phyloP scores from a whole-genome alignment of 495 filamentous ascomycete genomes.

The Penicillium antarcticum region DNA sequence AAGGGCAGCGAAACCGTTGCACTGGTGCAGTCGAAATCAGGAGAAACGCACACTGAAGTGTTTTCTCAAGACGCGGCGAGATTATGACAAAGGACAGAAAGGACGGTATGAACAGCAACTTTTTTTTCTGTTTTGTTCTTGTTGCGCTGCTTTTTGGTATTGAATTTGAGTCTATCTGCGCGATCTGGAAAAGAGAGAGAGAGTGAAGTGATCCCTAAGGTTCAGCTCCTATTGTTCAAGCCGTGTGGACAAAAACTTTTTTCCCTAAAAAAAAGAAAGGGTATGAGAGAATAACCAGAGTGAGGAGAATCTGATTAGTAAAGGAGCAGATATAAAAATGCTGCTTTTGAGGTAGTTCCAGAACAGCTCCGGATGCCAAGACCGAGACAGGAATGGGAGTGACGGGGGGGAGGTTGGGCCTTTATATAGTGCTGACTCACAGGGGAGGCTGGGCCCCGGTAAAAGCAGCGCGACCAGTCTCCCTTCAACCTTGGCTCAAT shows the following conservation, averaged over 20 bases:
- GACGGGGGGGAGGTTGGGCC: slow-evolving; percentile 38
- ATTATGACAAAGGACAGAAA: slow-evolving; percentile 20
- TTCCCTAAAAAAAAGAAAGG: slow-evolving; percentile 4
- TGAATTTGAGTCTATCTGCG: slow-evolving; percentile 35
- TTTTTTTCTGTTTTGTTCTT: slow-evolving; percentile 25
- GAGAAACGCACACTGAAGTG: slow-evolving; percentile 44
- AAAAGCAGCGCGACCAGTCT: slow-evolving; percentile 37
- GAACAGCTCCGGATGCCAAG: slow-evolving; percentile 40
- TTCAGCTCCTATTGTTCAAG: slow-evolving; percentile 3
- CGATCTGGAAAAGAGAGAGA: slow-evolving; percentile 31
- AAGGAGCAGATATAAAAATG: slow-evolving; percentile 20
- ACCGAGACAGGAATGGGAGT: slow-evolving; percentile 40
- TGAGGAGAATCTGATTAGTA: slow-evolving; percentile 18
- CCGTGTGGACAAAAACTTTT: slow-evolving; percentile 5
- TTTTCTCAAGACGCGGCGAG: slow-evolving; percentile 29
- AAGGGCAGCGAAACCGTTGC: slow-evolving; percentile 7
- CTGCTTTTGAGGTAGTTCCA: slow-evolving; percentile 27
- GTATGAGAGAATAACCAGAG: slow-evolving; percentile 9
- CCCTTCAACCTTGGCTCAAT: slow-evolving; percentile 33
- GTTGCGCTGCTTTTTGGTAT: slow-evolving; percentile 22
- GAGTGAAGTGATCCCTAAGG: slow-evolving; percentile 17
- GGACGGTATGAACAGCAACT: slow-evolving; percentile 16
- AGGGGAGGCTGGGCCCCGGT: slow-evolving; percentile 42
- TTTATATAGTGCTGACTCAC: slow-evolving; percentile 49
- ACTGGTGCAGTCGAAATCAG: neutral